Evolutionary conservation across 2,329 filamentous ascomycete species (phyloP), one percentile per base, ranked within the genome.

Genomic region (Fusarium udum): DNA sequence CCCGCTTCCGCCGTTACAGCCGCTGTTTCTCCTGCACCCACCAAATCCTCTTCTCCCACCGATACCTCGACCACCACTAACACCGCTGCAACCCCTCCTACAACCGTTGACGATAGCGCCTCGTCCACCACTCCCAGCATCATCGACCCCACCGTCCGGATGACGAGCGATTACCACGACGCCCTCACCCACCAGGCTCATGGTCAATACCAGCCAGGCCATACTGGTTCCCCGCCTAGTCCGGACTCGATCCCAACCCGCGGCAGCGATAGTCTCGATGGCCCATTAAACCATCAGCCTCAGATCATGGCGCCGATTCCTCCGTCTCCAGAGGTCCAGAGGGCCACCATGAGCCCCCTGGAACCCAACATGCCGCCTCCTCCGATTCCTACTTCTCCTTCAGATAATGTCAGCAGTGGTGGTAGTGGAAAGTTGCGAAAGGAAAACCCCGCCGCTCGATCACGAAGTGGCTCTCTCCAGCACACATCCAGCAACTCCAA

Each of bases 381-480:
- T 43, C 57, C 61, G 40, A 64, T 61, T 56, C 72, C 64, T 31
- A 37, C 58, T 67, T 67, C 62, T 51, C 37, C 69, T 36, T 72
- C 52, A 36, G 78, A 79, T 40, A 57, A 72, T 28, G 62, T 64
- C 7, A 57, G 37, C n/a, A 67, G 56, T 7, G 77, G 72, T 46
- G 77, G 71, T 49, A 64, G 67, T 15, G 59, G 69, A 39, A 83
- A 80, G 71, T 69, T 84, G 55, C 81, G 77, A 43, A 83, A 82
- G 64, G 78, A 77, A 20, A 76, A 72, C 13, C 71, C 64, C 31
- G 78, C 77, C 18, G 40, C 67, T 55, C 78, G 80, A 37, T 74
- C 79, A 53, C 79, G 82, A 53, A 83, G 81, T 70, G 79, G 67
- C 56, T 84, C 82, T 32, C 69, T 79, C 20, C 78, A 81, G 40